Percentiles rank a stretch among this genome's conserved stretches.
These are phyloP conservation scores for Puccinia hordei DNA, from an alignment of 1,284 basidiomycete species.

Conservation along the genomic window DNA sequence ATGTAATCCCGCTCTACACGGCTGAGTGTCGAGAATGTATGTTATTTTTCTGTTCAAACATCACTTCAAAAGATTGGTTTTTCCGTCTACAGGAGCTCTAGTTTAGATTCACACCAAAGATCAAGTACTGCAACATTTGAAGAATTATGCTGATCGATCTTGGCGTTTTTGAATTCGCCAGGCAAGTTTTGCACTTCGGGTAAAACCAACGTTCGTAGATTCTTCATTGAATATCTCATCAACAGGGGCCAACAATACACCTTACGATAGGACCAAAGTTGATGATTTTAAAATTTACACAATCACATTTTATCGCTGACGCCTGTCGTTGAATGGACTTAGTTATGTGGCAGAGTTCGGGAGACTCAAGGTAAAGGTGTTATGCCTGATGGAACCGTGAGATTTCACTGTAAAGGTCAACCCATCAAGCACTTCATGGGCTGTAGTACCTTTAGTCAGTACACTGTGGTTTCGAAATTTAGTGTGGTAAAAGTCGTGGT, in stretches of 20 bases:
- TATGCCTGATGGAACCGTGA: conserved; percentile 89
- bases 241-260: conserved; percentile 23
- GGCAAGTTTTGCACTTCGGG: conserved; percentile 88
- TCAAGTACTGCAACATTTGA: conserved; percentile 54
- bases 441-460: conserved; percentile 96
- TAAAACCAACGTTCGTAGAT: conserved; percentile 80
- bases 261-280: conserved; percentile 54
- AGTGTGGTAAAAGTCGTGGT: conserved; percentile 71
- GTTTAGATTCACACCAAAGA: conserved; percentile 38
- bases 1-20: conserved; percentile 42
- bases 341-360: conserved; percentile 67
- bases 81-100: neutral
- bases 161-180: conserved; percentile 38
- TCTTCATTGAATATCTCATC: neutral
- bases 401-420: conserved; percentile 88
- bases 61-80: neutral
- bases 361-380: conserved; percentile 91
- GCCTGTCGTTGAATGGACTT: conserved; percentile 6
- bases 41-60: conserved; percentile 41
- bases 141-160: conserved; percentile 54
- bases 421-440: conserved; percentile 96
- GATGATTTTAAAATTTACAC: neutral
- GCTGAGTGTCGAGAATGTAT: conserved; percentile 91
- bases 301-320: neutral
- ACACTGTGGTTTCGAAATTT: conserved; percentile 96